Base-by-base conservation (phyloP, 2,329 filamentous ascomycete genomes). In the Claviceps digitariae region DNA sequence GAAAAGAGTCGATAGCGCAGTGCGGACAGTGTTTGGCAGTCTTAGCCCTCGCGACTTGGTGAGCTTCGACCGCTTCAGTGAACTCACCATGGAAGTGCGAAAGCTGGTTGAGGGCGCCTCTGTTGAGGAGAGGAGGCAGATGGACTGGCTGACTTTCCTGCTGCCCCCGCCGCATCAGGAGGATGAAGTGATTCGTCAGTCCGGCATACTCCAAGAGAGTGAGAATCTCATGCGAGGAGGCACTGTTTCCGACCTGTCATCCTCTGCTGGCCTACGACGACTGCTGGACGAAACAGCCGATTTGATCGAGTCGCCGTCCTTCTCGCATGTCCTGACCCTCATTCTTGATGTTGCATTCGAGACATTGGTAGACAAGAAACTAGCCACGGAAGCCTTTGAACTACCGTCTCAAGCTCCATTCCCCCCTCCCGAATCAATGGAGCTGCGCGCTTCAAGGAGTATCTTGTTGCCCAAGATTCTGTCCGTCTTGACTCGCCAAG, bases 201-300 rank as follows among this genome's bases (percentile, higher is more conserved):
- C 90, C 0, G 90, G 90, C 52, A 88, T 95, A 62, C 71, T 82
- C 9, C 74, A 77, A 23, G 75, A 79, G 55, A 73, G 74, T 34
- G 75, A 79, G 55, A 73, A 74, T 31, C 54, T 61, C 15, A 57
- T 61, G 29, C 63, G 66, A 15, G 55, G 67, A 3, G 63, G 67
- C 3, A 8, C 38, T n/a, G 62, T 72, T 2, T 61, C 71, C n/a
- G 60, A 69, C 13, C 67, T 73, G 34, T 74, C 78, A 31, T 74
- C 77, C n/a, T 66, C 75, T 12, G 66, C 70, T 7, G 79, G 83
- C 1, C 79, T 98, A 53, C 83, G 91, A 53, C 84, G 87, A 54
- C 79, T 98, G 21, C 79, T 98, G 1, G 91, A 98, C 66, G 93
- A 98, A 73, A 97, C 93, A 2, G 87, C 91, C 41, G 93, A 98